These are phyloP conservation scores for Eustoma russellianum DNA, from an alignment of 257 asterid genomes.

Conservation along the genomic window DNA sequence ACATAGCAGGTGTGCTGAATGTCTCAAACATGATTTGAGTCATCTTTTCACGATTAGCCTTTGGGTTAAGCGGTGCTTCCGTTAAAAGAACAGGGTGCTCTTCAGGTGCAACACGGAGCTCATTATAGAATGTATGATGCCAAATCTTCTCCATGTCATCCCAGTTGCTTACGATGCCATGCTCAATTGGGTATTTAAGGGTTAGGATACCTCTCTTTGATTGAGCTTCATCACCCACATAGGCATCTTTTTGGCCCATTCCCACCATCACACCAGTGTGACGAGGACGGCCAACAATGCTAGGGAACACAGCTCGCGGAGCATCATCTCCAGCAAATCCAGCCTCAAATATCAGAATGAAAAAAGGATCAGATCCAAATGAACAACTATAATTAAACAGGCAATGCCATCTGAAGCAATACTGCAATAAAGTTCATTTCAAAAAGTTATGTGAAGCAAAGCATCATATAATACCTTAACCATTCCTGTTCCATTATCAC, in stretches of 20 bases:
- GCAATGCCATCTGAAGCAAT: no score
- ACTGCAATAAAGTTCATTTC: no score
- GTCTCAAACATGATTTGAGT: conserved; percentile 29
- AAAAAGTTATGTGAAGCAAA: not conserved
- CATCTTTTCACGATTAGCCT: conserved; percentile 29
- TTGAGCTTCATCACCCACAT: conserved; percentile 33
- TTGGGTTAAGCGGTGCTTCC: conserved; percentile 26
- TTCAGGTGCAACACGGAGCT: conserved; percentile 23
- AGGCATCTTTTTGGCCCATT: conserved; percentile 28
- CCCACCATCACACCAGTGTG: conserved; percentile 31
- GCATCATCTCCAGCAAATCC: conserved; percentile 36
- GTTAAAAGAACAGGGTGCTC: conserved; percentile 26
- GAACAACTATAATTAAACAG: not conserved
- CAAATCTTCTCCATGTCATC: conserved; percentile 28
- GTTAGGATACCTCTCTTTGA: conserved; percentile 28
- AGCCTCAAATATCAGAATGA: conserved; percentile 9
- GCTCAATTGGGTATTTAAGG: conserved; percentile 26
- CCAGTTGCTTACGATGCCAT: conserved; percentile 25
- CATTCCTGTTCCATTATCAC: conserved; percentile 30
- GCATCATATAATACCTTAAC: conserved; percentile 16
- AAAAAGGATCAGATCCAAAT: not conserved
- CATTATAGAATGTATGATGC: conserved; percentile 24
- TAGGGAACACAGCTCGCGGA: conserved; percentile 29
- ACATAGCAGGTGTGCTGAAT: conserved; percentile 22
- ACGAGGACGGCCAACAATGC: conserved; percentile 30